Conservation (phyloP, 306 rosid genomes). For the Heteromeles arbutifolia region DNA sequence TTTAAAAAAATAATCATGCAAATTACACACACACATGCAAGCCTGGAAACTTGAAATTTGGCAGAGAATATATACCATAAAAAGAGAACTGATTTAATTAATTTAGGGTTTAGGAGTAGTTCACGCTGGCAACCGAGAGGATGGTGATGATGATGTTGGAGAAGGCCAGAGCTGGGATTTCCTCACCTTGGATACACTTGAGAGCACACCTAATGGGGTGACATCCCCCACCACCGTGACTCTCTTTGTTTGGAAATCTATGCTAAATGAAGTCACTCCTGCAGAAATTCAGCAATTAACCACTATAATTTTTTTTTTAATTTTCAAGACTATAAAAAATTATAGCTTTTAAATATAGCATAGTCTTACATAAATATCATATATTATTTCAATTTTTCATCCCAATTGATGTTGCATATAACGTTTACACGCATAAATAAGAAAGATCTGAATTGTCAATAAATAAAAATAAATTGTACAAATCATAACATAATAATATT, state of each 20-base stretch:
- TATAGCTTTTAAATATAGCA: no score
- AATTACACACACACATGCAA: conserved; percentile 8
- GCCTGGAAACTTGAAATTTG: neutral
- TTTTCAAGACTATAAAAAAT: no score
- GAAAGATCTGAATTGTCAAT: neutral
- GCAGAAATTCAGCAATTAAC: conserved; percentile 4
- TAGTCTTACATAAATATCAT: neutral
- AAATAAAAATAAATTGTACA: no score
- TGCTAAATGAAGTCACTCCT: conserved; percentile 87
- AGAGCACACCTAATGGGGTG: conserved; percentile 58
- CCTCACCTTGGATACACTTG: conserved; percentile 81
- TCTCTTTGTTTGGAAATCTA: conserved; percentile 66
- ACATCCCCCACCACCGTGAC: conserved; percentile 75
- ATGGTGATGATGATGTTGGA: conserved; percentile 28
- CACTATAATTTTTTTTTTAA: neutral
- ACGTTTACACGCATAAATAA: neutral
- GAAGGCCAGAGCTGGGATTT: conserved; percentile 76
- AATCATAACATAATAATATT: neutral
- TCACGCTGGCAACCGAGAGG: conserved; percentile 42
- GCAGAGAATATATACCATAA: neutral
- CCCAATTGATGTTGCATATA: neutral
- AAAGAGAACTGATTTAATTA: neutral
- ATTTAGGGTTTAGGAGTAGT: neutral
- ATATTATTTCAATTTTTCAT: neutral
- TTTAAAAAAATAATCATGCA: neutral